These are phyloP conservation scores for Lactarius tabidus DNA, from an alignment of 768 basidiomycete species.

Conservation along the genomic window DNA sequence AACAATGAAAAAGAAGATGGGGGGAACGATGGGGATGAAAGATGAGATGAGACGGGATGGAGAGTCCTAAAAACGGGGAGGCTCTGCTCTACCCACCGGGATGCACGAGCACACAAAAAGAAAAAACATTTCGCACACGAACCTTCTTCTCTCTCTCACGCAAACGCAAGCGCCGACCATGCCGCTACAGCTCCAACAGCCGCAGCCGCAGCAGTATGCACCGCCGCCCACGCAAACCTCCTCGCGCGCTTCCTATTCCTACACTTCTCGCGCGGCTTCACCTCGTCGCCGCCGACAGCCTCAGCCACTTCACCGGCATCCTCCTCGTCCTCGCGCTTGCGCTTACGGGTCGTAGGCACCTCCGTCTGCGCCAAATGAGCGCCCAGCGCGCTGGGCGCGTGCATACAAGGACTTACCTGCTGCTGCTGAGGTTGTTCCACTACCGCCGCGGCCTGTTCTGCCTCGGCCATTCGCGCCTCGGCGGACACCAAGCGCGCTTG, in stretches of 20 bases:
- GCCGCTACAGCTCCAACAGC: conserved; percentile 66
- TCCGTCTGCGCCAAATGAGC: conserved; percentile 31
- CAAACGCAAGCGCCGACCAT: conserved; percentile 62
- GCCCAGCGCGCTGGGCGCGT: conserved; percentile 18
- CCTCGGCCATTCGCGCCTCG: conserved; percentile 25
- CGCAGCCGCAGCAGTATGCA: conserved; percentile 58
- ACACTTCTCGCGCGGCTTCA: conserved; percentile 11
- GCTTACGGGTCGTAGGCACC: conserved; percentile 23
- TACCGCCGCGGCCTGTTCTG: conserved; percentile 17
- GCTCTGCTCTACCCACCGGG: not conserved
- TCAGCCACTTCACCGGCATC: conserved; percentile 9
- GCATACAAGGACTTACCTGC: conserved; percentile 19
- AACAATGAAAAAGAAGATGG: not conserved
- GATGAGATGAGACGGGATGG: not conserved
- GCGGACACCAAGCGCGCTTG: conserved; percentile 10
- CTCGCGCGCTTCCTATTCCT: conserved; percentile 36
- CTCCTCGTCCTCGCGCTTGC: conserved; percentile 40
- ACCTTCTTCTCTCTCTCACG: not conserved
- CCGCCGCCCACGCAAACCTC: conserved; percentile 41
- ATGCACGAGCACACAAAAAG: too few relatives aligned
- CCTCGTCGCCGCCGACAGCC: not conserved
- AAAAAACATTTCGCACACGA: too few relatives aligned
- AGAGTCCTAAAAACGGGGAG: not conserved
- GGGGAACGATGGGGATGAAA: too few relatives aligned
- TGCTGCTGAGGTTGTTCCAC: not conserved